Evolutionary conservation across 2,329 filamentous ascomycete species (phyloP).

Genomic region (Clonostachys sp.): DNA sequence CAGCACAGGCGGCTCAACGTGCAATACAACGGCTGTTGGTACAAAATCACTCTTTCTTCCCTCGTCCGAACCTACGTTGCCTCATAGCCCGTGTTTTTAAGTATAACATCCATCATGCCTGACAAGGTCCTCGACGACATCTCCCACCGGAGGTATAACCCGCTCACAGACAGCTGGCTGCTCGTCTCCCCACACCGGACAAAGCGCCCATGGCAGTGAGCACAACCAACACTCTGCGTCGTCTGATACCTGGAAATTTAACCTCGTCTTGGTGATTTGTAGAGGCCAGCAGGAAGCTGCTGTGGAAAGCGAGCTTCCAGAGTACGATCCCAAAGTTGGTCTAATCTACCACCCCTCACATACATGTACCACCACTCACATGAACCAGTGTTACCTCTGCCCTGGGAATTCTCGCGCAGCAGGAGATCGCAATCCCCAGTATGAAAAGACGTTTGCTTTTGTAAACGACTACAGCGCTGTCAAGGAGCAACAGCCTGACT

Average conservation of each 20-base stretch:
- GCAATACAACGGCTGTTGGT: no score
- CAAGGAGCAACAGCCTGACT: conserved; percentile 86
- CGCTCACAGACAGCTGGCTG: conserved; percentile 83
- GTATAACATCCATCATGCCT: conserved; percentile 49
- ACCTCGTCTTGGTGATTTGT: neutral
- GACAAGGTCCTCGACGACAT: conserved; percentile 87
- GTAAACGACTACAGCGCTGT: conserved; percentile 98
- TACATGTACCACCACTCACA: conserved; percentile 4
- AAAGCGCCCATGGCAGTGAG: conserved; percentile 97
- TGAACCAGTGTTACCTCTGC: conserved; percentile 81
- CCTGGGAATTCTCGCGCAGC: conserved; percentile 86
- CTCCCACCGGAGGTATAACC: conserved; percentile 91
- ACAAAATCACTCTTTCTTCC: no score
- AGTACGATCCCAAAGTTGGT: conserved; percentile 69
- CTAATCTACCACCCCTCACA: conserved; percentile 5
- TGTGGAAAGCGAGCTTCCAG: conserved; percentile 63
- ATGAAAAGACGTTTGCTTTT: conserved; percentile 85
- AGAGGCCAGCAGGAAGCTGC: conserved; percentile 76
- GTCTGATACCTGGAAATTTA: neutral
- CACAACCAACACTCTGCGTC: neutral
- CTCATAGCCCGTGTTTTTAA: neutral
- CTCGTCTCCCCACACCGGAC: conserved; percentile 94
- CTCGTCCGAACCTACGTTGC: no score
- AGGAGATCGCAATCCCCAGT: conserved; percentile 81
- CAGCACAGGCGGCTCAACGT: no score